Evolutionary conservation across 192 early-diverging fungal genomes (phyloP).

Genomic region (Coemansia sp.): DNA sequence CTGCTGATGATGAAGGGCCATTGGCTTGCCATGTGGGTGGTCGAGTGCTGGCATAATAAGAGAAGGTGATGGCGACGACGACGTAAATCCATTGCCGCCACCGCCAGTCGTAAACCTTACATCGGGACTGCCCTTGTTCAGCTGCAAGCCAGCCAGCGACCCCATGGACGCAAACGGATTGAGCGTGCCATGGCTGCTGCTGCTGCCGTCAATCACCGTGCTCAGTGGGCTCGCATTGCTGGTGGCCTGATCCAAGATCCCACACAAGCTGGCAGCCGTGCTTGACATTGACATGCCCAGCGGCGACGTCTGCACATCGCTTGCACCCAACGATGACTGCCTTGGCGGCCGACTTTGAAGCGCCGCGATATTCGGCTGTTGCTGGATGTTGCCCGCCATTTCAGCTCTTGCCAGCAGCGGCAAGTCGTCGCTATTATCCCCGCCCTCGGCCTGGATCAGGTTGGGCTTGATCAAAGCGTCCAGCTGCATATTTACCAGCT

Average conservation of each 20-base stretch:
- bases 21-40: not conserved
- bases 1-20: conserved; percentile 1
- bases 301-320: conserved; percentile 1
- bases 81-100: not conserved
- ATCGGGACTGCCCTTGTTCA: conserved; percentile 5
- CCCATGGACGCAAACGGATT: conserved; percentile 9
- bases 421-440: conserved; percentile 49
- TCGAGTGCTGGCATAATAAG: conserved; percentile 7
- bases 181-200: conserved; percentile 11
- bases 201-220: not conserved
- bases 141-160: not conserved
- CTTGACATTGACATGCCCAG: not conserved
- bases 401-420: conserved; percentile 33
- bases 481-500: conserved; percentile 57
- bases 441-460: conserved; percentile 40
- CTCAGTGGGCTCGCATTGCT: conserved; percentile 15
- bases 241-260: conserved; percentile 6
- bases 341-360: not conserved
- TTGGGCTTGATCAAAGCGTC: conserved; percentile 52
- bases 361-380: not conserved
- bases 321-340: not conserved
- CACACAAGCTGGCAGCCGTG: conserved; percentile 1
- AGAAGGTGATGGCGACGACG: conserved; percentile 16
- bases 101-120: conserved; percentile 1
- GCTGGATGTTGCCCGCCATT: conserved; percentile 22